phyloP scores from a whole-genome alignment of 225 moss, liverwort and hornwort genomes.

The Pseudisothecium myosuroides region DNA sequence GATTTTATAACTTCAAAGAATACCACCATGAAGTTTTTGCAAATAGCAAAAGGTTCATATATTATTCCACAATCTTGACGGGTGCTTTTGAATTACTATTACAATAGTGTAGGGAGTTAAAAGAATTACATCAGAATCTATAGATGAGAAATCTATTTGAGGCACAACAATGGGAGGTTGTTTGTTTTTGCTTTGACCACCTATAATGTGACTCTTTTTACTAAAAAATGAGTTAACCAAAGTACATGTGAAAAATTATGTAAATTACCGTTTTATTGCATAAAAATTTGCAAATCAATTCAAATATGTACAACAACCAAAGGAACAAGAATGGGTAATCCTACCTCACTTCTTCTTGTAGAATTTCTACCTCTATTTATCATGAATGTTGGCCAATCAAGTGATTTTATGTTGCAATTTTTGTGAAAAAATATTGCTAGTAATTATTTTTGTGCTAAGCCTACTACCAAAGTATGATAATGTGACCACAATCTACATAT shows the following conservation, averaged over 20 bases:
- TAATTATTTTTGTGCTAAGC: not conserved
- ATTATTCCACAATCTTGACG: not conserved
- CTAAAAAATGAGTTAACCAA: not conserved
- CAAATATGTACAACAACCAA: not conserved
- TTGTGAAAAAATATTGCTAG: not conserved
- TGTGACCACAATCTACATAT: not conserved
- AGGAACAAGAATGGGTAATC: not conserved
- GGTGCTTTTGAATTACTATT: not conserved
- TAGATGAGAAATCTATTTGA: accelerated
- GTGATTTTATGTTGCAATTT: not conserved
- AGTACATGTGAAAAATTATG: not conserved
- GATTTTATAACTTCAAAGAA: not conserved
- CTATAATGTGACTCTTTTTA: no score
- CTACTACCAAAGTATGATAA: not conserved
- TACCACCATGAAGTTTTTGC: no score
- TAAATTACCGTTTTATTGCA: not conserved
- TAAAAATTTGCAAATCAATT: accelerated
- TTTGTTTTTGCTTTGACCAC: not conserved
- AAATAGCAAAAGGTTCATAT: not conserved
- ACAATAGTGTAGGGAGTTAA: not conserved
- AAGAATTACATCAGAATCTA: not conserved
- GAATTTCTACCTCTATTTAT: not conserved
- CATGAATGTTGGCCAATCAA: not conserved
- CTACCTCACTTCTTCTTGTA: not conserved
- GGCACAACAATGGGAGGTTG: not conserved